Base-by-base conservation (phyloP, 345 rosid genomes). In the Aquilaria yunnanensis region DNA sequence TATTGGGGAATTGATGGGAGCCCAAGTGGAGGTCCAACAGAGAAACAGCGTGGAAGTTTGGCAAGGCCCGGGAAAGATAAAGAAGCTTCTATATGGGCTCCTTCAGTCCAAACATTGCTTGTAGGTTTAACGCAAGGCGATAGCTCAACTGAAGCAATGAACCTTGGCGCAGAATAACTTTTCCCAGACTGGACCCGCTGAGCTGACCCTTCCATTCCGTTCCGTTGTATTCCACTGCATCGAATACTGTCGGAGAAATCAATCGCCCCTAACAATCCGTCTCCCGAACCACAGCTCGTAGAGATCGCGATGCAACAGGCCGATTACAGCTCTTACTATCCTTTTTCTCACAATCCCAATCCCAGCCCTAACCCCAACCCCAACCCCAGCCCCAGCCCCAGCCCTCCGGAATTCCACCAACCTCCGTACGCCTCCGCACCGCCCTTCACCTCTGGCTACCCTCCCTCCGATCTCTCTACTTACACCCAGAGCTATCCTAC, bases 361-460 rank as follows among this genome's bases (percentile, higher is more conserved):
- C 80, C 87, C 49, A 74, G 55, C 67, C 75, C 81, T 1, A 61
- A 32, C 47, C 82, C 85, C 0, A 70, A 60, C 43, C 78, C 81
- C 2, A 73, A 66, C 45, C 67, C 78, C 3, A 76, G 66, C 64
- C 43, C 77, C 12, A 56, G 32, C 46, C 54, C 78, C 56, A 55
- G 4, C 7, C 67, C 83, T 1, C 62, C 83, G 45, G 90, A 85
- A 64, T 87, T 60, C 63, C 37, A 72, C 60, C 87, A 70, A 10
- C 58, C 59, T 32, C 54, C 88, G 4, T 85, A 80, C 81, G 97
- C 99, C 0, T 90, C 99, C 0, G 96, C 97, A 0, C 93, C 99
- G 8, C 97, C 97, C 2, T 85, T 78, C 70, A 52, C 71, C 47
- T 56, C 86, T 65, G 74, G 81, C 58, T 83, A 78, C 74, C 23